Percentiles rank a stretch among this genome's conserved stretches.
Evolutionary conservation across 2,329 filamentous ascomycete genomes (phyloP).

Genomic region (Beauveria australis): DNA sequence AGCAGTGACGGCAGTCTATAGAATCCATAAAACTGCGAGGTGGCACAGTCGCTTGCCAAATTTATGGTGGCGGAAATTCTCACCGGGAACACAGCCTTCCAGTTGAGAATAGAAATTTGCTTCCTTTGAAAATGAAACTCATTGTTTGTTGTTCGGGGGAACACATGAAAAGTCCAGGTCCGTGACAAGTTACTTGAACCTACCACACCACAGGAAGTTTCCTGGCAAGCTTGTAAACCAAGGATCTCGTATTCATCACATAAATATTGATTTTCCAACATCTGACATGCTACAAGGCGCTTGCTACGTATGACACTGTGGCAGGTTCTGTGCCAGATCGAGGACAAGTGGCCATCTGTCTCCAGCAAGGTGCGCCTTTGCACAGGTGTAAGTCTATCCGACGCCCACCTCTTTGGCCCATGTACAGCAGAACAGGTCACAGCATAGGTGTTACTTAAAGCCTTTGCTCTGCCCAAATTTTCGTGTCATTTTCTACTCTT

Average conservation of each 20-base stretch:
- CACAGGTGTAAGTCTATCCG: background rate
- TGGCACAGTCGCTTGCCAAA: background rate
- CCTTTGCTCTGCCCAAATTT: background rate
- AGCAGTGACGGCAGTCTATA: background rate
- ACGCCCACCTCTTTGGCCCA: background rate
- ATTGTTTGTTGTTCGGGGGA: background rate
- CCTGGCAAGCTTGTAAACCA: background rate
- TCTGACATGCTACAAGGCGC: conserved; percentile 5
- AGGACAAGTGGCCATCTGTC: background rate
- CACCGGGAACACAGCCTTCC: too few relatives aligned
- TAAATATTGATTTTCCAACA: background rate
- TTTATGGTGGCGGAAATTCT: background rate
- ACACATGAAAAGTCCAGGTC: too few relatives aligned
- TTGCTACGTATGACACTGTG: background rate
- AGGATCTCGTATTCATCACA: background rate
- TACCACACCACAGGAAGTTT: background rate
- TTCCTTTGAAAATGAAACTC: background rate
- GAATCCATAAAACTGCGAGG: background rate
- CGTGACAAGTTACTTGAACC: background rate
- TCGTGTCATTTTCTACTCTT: too few relatives aligned
- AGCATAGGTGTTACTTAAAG: background rate
- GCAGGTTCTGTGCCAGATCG: background rate
- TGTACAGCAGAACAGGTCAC: background rate
- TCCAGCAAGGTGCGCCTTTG: background rate
- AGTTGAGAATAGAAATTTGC: too few relatives aligned